A percentile compares a stretch with the other conserved stretches of the same genome.
Evolutionary conservation across 768 basidiomycete genomes (phyloP).

Genomic region (Mrakia blollopis): DNA sequence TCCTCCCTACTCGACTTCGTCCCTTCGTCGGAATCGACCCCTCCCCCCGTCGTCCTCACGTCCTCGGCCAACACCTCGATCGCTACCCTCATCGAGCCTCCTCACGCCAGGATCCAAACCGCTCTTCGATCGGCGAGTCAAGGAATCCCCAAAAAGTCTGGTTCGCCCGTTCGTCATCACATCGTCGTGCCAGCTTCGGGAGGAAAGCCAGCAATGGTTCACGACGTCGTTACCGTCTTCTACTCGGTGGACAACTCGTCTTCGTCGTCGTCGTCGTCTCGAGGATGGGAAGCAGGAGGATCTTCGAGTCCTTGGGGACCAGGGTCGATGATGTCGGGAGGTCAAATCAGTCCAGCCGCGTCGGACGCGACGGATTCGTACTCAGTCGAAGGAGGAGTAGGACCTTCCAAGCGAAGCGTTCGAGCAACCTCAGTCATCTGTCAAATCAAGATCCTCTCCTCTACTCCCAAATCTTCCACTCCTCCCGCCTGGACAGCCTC

Average conservation of each 20-base stretch:
- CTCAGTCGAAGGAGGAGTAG: conserved; percentile 28
- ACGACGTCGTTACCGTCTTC: conserved; percentile 45
- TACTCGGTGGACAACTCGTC: conserved; percentile 33
- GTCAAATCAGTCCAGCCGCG: conserved; percentile 25
- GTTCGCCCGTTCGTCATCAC: conserved; percentile 41
- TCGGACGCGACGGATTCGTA: conserved; percentile 32
- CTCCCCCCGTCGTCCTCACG: background rate
- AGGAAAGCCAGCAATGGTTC: conserved; percentile 31
- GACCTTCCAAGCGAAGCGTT: conserved; percentile 32
- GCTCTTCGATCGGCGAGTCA: conserved; percentile 18
- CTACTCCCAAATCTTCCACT: conserved; percentile 20
- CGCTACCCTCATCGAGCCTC: conserved; percentile 16
- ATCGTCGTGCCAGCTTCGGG: conserved; percentile 37
- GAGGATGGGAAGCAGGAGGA: conserved; percentile 17
- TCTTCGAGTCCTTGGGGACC: background rate
- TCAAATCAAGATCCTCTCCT: conserved; percentile 39
- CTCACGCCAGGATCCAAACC: background rate
- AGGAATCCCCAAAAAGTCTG: conserved; percentile 33
- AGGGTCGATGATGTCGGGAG: background rate
- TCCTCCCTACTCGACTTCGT: conserved; percentile 6
- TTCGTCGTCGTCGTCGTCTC: background rate
- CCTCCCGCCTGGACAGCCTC: conserved; percentile 3
- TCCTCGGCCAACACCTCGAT: background rate
- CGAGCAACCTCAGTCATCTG: conserved; percentile 39
- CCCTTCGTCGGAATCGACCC: conserved; percentile 14